Percentiles rank a stretch among this genome's conserved stretches.
phyloP scores from a whole-genome alignment of 2,329 filamentous ascomycete species.

The Botrytis galanthina region DNA sequence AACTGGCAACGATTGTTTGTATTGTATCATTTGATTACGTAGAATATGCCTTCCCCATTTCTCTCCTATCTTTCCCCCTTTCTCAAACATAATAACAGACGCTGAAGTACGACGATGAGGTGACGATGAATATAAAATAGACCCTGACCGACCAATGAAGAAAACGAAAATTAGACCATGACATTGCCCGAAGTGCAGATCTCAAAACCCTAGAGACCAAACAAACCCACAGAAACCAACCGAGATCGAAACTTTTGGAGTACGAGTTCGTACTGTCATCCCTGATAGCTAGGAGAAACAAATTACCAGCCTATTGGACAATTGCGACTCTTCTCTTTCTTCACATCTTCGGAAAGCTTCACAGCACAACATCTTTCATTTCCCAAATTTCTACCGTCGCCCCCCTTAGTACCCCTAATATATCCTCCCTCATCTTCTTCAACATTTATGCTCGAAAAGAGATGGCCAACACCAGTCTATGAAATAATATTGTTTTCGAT shows the following conservation, averaged over 20 bases:
- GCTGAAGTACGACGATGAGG: slow-evolving; percentile 24
- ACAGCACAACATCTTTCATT: slow-evolving; percentile 34
- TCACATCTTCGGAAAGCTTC: slow-evolving; percentile 28
- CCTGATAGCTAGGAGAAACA: slow-evolving; percentile 28
- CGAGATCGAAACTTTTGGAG: slow-evolving; percentile 29
- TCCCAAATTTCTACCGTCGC: slow-evolving; percentile 24
- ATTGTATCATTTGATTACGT: slow-evolving; percentile 28
- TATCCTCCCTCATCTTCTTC: slow-evolving; percentile 24
- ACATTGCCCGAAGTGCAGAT: slow-evolving; percentile 29
- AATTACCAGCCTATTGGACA: slow-evolving; percentile 27
- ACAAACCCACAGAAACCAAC: slow-evolving; percentile 23
- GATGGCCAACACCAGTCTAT: slow-evolving; percentile 38
- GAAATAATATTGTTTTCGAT: slow-evolving; percentile 35
- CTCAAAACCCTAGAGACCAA: slow-evolving; percentile 20
- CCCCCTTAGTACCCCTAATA: slow-evolving; percentile 19
- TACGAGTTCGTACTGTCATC: slow-evolving; percentile 23
- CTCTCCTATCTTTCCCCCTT: slow-evolving; percentile 13
- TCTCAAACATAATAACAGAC: slow-evolving; percentile 22
- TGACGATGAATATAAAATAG: slow-evolving; percentile 16
- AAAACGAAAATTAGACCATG: slow-evolving; percentile 27
- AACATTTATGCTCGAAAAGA: slow-evolving; percentile 32
- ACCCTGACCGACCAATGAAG: slow-evolving; percentile 21
- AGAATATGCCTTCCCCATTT: slow-evolving; percentile 26
- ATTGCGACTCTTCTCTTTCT: slow-evolving; percentile 19
- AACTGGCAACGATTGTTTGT: slow-evolving; percentile 15